Conservation (phyloP, 345 rosid genomes). For the Ailanthus altissimus region DNA sequence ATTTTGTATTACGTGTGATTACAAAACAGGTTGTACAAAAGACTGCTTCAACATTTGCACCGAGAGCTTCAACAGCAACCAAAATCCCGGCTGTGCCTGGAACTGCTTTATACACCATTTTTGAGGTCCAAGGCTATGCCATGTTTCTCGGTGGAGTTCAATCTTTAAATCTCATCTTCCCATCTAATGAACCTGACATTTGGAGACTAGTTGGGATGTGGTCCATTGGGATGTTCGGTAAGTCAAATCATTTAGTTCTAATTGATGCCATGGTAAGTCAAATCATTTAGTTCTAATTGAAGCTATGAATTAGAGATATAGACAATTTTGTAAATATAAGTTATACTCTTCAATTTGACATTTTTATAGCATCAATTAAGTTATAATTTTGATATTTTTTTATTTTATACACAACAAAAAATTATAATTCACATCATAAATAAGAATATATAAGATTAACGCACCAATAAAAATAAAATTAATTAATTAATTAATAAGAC, state of each 20-base stretch:
- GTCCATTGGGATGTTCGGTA: constrained; percentile 99
- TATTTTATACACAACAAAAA: too few relatives aligned
- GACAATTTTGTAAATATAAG: too few relatives aligned
- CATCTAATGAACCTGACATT: constrained; percentile 83
- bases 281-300: not conserved
- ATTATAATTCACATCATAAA: too few relatives aligned
- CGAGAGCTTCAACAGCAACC: constrained; percentile 86
- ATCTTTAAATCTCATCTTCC: constrained; percentile 84
- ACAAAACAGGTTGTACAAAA: constrained; percentile 72
- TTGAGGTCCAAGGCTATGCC: constrained; percentile 85
- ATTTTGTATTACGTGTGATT: not conserved
- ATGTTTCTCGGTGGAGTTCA: constrained; percentile 83
- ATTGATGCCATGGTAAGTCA: constrained; percentile 78
- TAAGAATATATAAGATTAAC: too few relatives aligned
- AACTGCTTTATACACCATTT: constrained; percentile 70
- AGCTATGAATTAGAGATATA: not conserved
- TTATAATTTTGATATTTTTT: too few relatives aligned
- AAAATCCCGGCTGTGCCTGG: constrained; percentile 96
- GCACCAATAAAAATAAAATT: too few relatives aligned
- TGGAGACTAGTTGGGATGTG: constrained; percentile 99
- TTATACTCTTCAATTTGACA: too few relatives aligned
- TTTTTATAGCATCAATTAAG: too few relatives aligned
- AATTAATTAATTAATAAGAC: too few relatives aligned
- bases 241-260: constrained; percentile 29
- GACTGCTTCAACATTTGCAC: constrained; percentile 95